A percentile compares a stretch with the other conserved stretches of the same genome.
These are phyloP conservation scores for Sugiyamaella neomexicana DNA, from an alignment of 1,139 yeast species.

Conservation along the genomic window DNA sequence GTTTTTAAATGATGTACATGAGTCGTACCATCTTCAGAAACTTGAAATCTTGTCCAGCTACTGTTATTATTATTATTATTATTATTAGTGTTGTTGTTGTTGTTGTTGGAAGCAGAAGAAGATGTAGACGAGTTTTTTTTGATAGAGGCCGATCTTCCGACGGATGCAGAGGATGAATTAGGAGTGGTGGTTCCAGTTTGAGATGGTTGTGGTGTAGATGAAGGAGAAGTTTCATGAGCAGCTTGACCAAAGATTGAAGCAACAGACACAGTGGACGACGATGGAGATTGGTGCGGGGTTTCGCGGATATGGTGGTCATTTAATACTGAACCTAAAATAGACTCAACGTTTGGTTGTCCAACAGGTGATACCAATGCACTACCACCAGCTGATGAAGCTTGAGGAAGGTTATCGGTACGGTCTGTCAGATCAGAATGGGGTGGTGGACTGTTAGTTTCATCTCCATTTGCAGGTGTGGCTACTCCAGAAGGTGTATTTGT, in stretches of 20 bases:
- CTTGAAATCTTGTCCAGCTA: slow-evolving; percentile 20
- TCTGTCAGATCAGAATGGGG: not conserved
- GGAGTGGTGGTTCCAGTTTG: slow-evolving; percentile 13
- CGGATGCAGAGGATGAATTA: slow-evolving; percentile 15
- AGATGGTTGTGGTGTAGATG: slow-evolving; percentile 7
- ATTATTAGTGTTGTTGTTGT: too few species aligned
- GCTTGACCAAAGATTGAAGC: slow-evolving; percentile 15
- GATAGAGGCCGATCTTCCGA: slow-evolving; percentile 6
- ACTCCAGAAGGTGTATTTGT: not conserved
- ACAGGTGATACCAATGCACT: not conserved
- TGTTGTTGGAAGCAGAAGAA: not conserved
- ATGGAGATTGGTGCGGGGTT: slow-evolving; percentile 1
- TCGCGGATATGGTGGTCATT: not conserved
- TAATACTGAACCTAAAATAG: not conserved
- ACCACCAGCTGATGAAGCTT: not conserved
- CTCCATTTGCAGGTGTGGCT: not conserved
- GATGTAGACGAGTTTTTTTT: not conserved
- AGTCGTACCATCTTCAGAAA: slow-evolving; percentile 29
- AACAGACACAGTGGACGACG: slow-evolving; percentile 16
- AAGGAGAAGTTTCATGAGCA: slow-evolving; percentile 11
- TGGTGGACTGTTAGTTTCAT: not conserved
- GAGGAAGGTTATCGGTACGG: too few species aligned
- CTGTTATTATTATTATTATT: not conserved
- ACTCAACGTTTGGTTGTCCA: not conserved
- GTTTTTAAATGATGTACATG: slow-evolving; percentile 75